Conservation (phyloP, 2,329 filamentous ascomycete genomes). For the Aspergillus cejpii region DNA sequence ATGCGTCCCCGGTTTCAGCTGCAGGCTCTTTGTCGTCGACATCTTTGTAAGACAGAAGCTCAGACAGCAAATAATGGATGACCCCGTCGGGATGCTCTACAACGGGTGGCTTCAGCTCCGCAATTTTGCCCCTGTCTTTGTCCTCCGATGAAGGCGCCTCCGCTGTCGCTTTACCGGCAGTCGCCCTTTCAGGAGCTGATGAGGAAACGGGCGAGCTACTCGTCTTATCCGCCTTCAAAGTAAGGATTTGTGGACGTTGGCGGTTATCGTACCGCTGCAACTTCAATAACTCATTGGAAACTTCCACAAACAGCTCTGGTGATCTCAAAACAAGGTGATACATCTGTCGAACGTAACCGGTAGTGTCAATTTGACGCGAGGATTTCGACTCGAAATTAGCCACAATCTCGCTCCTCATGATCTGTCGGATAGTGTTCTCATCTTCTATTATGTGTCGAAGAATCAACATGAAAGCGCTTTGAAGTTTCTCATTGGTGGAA, state of each 20-base stretch:
- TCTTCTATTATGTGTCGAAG: constrained; percentile 92
- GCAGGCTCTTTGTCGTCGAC: constrained; percentile 73
- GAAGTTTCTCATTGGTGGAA: constrained; percentile 66
- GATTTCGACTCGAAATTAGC: constrained; percentile 60
- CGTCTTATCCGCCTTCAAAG: constrained; percentile 46
- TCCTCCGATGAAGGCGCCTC: constrained; percentile 14
- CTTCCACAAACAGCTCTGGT: constrained; percentile 78
- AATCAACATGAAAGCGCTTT: constrained; percentile 72
- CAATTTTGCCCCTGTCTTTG: constrained; percentile 48
- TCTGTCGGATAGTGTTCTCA: constrained; percentile 78
- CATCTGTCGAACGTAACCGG: constrained; percentile 66
- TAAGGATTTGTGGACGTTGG: constrained; percentile 48
- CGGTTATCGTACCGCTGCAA: constrained; percentile 57
- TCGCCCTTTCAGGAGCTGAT: constrained; percentile 21
- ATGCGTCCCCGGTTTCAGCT: constrained; percentile 23
- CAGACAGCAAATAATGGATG: constrained; percentile 87
- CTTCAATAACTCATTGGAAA: constrained; percentile 77
- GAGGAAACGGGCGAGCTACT: constrained; percentile 19
- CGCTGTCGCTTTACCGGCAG: constrained; percentile 26
- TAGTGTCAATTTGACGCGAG: constrained; percentile 59
- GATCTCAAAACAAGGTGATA: constrained; percentile 73
- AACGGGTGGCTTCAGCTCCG: constrained; percentile 71
- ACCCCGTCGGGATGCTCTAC: constrained; percentile 93
- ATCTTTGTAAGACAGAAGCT: constrained; percentile 84
- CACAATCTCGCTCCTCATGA: constrained; percentile 85